Evolutionary conservation across 2,329 filamentous ascomycete genomes (phyloP).

Genomic region (Elsinoe necatrix): DNA sequence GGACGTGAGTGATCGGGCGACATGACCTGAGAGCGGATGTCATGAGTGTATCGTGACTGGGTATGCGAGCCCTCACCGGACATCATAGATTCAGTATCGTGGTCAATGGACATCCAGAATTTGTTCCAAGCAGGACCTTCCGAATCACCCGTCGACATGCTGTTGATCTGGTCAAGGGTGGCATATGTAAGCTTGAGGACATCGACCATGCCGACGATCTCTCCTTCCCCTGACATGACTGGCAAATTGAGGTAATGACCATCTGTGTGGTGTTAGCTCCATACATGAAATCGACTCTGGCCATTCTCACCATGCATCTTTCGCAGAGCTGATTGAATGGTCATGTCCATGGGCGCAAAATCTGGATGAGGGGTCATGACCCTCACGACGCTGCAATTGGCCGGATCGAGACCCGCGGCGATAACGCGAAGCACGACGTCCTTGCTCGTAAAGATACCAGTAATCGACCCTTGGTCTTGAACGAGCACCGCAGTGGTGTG

Average conservation of each 20-base stretch:
- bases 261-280: constrained; percentile 47
- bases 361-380: constrained; percentile 99
- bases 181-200: constrained; percentile 97
- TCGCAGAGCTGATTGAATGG: constrained; percentile 89
- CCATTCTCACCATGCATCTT: constrained; percentile 91
- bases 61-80: constrained; percentile 62
- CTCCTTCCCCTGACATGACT: constrained; percentile 90
- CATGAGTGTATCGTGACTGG: constrained; percentile 63
- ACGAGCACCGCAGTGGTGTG: constrained; percentile 95
- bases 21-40: constrained; percentile 61
- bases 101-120: constrained; percentile 94
- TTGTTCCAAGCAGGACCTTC: constrained; percentile 99
- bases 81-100: constrained; percentile 92
- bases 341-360: constrained; percentile 98
- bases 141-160: constrained; percentile 77
- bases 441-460: constrained; percentile 98
- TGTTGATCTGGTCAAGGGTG: constrained; percentile 89
- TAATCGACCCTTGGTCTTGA: constrained; percentile 93
- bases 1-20: constrained; percentile 63
- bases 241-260: constrained; percentile 96
- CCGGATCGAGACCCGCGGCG: constrained; percentile 86
- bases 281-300: neutral
- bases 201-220: constrained; percentile 99
- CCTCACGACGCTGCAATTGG: constrained; percentile 91
- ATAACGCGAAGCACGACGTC: constrained; percentile 97